Conservation (phyloP, 2,329 filamentous ascomycete genomes). For the Aurifilum marmelostoma region DNA sequence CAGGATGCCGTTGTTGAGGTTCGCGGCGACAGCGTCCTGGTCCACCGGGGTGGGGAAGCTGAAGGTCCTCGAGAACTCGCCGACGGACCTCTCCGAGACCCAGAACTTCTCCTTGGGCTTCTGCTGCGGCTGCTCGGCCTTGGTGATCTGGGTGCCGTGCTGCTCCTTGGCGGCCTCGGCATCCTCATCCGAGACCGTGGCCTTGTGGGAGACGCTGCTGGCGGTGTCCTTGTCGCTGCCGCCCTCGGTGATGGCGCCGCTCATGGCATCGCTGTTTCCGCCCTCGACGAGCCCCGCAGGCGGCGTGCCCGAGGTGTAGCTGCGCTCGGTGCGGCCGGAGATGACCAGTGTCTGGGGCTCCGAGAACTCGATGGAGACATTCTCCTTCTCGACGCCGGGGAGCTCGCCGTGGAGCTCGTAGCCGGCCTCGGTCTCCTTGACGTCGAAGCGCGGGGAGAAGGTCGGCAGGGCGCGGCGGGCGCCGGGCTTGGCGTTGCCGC, state of each 20-base stretch:
- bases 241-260: constrained; percentile 47
- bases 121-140: constrained; percentile 26
- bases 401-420: constrained; percentile 84
- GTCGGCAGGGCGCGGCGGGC: constrained; percentile 45
- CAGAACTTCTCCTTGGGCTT: constrained; percentile 59
- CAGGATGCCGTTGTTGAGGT: constrained; percentile 68
- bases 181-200: constrained; percentile 68
- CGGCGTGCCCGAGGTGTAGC: constrained; percentile 58
- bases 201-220: constrained; percentile 52
- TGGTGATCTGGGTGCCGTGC: constrained; percentile 38
- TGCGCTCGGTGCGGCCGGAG: constrained; percentile 69
- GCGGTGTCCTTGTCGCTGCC: constrained; percentile 36
- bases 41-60: constrained; percentile 68
- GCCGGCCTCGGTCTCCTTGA: constrained; percentile 67
- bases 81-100: constrained; percentile 67
- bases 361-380: constrained; percentile 78
- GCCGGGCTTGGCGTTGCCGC: constrained; percentile 33
- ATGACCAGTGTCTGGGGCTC: constrained; percentile 74
- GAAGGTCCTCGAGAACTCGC: constrained; percentile 71
- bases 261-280: constrained; percentile 33
- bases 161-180: constrained; percentile 40
- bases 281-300: constrained; percentile 54
- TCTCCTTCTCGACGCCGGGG: constrained; percentile 73
- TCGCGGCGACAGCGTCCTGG: constrained; percentile 63
- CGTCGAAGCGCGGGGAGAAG: constrained; percentile 79